phyloP scores from a whole-genome alignment of 176 grass and related monocot genomes.

The Phoenix dactylifera region DNA sequence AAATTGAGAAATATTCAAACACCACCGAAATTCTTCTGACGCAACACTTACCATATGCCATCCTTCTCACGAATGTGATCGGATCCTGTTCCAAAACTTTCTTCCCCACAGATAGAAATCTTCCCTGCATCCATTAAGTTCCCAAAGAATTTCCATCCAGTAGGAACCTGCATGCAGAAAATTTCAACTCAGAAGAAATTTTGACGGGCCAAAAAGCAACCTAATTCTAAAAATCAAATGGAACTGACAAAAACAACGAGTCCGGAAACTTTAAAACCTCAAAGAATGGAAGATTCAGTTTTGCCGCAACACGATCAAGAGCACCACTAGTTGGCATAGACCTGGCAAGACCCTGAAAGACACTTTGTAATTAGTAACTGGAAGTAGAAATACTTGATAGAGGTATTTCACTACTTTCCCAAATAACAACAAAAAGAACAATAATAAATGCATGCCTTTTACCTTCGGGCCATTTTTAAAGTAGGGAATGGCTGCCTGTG shows the following conservation, averaged over 20 bases:
- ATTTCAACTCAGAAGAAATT: no score
- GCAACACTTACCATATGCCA: slow-evolving; percentile 67
- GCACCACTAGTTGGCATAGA: slow-evolving; percentile 96
- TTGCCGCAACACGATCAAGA: slow-evolving; percentile 64
- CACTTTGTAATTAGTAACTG: slow-evolving; percentile 12
- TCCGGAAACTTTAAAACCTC: slow-evolving; percentile 39
- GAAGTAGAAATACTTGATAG: no score
- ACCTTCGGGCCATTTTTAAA: slow-evolving; percentile 79
- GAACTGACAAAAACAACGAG: not conserved
- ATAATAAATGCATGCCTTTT: slow-evolving; percentile 10
- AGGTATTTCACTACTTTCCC: not conserved
- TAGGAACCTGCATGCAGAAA: slow-evolving; percentile 63
- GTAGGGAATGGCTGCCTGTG: slow-evolving; percentile 77
- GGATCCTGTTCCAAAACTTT: slow-evolving; percentile 90
- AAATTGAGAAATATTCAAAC: not conserved
- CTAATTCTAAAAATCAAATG: not conserved
- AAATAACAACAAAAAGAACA: slow-evolving; percentile 1
- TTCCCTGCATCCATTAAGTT: slow-evolving; percentile 92
- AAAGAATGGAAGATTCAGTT: slow-evolving; percentile 82
- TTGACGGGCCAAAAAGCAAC: no score
- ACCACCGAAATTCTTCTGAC: slow-evolving; percentile 6
- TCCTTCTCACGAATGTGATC: slow-evolving; percentile 97
- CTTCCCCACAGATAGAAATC: slow-evolving; percentile 81
- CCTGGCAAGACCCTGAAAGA: slow-evolving; percentile 73
- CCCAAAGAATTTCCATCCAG: slow-evolving; percentile 92